Base-by-base conservation (phyloP, 441 rosid species). In the Gossypium schwendimanii region DNA sequence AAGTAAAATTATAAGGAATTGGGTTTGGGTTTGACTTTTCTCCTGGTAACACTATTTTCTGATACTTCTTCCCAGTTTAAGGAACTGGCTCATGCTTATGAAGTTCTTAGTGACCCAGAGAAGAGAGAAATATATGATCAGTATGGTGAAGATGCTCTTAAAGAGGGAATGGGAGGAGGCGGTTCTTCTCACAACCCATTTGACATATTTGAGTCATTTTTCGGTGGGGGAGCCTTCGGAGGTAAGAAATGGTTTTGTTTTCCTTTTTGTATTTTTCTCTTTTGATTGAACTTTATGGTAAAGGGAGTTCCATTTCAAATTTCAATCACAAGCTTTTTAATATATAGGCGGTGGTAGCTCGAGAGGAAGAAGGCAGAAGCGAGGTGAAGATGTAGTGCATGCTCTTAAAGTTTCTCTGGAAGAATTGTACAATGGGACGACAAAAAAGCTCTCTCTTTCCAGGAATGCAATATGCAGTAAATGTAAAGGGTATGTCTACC, bases 111-210 rank as follows among this genome's bases (percentile, higher is more conserved):
- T 12, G 83, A 84, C 74, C 81, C 87, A 1, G 83, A 81, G 70
- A 84, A 84, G 75, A 79, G 84, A 63, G 84, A 84, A 52, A 73
- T 77, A 33, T 84, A 84, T 71, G 84, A 81, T 59, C 83, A 84
- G 65, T 84, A 79, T 49, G 87, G 84, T 0, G 87, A 81, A 77
- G 87, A 84, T 77, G 84, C 80, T 45, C 81, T 84, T 53, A 84
- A 81, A 69, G 84, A 84, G 65, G 87, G 86, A 75, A 81, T 83
- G 84, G 86, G 84, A 39, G 84, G 83, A 49, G 83, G 81, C 47
- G 81, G 78, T 70, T 45, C 77, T 53, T 68, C 78, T 68, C 83
- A 81, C 64, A 81, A 73, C 78, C 84, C 87, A 45, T 81, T 83
- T 61, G 87, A 83, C 75, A 75, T 83, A 39, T 81, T 83, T 59